phyloP scores from a whole-genome alignment of 148 eudicot genomes.

The Silene conica region DNA sequence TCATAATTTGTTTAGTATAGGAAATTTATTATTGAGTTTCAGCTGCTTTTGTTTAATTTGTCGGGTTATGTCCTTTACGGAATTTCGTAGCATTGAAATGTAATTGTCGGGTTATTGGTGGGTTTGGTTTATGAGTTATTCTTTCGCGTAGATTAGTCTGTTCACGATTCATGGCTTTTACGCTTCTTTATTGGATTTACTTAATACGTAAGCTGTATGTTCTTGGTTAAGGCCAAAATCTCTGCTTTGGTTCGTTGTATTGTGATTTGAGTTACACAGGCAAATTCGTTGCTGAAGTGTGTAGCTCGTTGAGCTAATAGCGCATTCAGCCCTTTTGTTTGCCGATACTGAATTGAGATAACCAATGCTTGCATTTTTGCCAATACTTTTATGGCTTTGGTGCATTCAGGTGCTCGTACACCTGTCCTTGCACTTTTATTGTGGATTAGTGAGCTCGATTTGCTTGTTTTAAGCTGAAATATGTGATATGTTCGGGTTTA shows the following conservation, averaged over 20 bases:
- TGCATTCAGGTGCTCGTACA: constrained; percentile 33
- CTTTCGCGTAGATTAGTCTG: neutral
- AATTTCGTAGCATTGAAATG: too few species aligned
- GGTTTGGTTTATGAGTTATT: neutral
- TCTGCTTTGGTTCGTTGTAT: neutral
- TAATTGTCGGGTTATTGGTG: too few species aligned
- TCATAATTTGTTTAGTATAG: neutral
- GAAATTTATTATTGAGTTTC: neutral
- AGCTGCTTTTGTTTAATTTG: too few species aligned
- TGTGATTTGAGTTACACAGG: neutral
- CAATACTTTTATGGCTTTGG: constrained; percentile 5
- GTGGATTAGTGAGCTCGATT: too few species aligned
- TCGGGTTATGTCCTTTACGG: too few species aligned
- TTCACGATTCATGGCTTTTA: neutral
- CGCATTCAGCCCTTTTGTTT: constrained; percentile 12
- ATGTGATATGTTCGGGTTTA: too few species aligned
- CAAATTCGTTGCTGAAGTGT: constrained; percentile 12
- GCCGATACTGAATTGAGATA: constrained; percentile 20
- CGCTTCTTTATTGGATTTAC: neutral
- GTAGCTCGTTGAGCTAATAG: constrained; percentile 13
- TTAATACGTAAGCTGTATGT: too few species aligned
- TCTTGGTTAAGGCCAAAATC: neutral
- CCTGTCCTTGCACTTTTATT: neutral
- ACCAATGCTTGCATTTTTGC: constrained; percentile 28
- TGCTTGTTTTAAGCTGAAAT: too few species aligned